Evolutionary conservation across 2,329 filamentous ascomycete species (phyloP).

Genomic region (Cladosporium sp.): DNA sequence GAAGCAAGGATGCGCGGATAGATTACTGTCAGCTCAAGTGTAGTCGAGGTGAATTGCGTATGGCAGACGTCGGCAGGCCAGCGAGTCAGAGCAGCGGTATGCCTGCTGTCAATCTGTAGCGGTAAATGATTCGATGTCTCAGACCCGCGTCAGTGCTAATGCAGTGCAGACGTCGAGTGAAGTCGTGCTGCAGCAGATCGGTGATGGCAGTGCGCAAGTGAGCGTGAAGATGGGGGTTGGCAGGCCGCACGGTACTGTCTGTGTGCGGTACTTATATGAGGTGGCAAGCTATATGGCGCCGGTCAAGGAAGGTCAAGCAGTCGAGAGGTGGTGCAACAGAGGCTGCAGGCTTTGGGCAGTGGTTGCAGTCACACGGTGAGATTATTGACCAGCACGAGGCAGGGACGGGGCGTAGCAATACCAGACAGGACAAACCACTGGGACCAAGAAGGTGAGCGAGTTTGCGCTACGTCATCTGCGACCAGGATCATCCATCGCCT

Average conservation of each 20-base stretch:
- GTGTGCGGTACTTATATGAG: not conserved
- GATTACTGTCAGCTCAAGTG: not conserved
- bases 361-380: not conserved
- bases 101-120: slow-evolving; percentile 16
- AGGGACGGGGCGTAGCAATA: not conserved
- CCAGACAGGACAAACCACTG: not conserved
- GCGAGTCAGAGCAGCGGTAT: slow-evolving; percentile 15
- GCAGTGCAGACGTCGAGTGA: slow-evolving; percentile 16
- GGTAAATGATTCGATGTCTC: slow-evolving; percentile 18
- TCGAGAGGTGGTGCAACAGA: slow-evolving; percentile 1
- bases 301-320: not conserved
- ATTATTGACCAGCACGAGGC: not conserved
- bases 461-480: slow-evolving; percentile 1
- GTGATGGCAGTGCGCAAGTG: not conserved
- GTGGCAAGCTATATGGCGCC: not conserved
- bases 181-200: slow-evolving; percentile 15
- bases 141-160: slow-evolving; percentile 18
- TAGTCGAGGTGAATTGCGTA: not conserved
- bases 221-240: not conserved
- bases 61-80: not conserved
- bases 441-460: not conserved
- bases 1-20: slow-evolving; percentile 3
- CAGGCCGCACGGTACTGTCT: not conserved
- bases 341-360: slow-evolving; percentile 3
- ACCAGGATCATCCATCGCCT: slow-evolving; percentile 10